Evolutionary conservation across 2,329 filamentous ascomycete genomes (phyloP), one percentile per base, ranked within the genome.

Genomic region (Beauveria caledonica): DNA sequence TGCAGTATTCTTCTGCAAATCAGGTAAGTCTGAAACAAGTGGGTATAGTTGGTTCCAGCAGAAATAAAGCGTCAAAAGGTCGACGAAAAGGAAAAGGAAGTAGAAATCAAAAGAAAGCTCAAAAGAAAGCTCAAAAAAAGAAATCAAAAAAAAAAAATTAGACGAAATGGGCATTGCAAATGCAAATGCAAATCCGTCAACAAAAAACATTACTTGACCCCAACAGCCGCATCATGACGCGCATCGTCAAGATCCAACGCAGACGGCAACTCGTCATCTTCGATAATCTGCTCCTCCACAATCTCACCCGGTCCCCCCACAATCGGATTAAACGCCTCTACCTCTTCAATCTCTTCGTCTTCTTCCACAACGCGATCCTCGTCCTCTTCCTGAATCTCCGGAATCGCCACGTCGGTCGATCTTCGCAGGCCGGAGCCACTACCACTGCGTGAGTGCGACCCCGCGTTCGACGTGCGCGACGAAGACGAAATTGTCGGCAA

Each of bases 351-450:
- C 3, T 81, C 79, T 33, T 80, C 76, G 23, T 77, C 76, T 15
- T 75, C 75, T 25, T 86, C 84, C 39, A 86, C 84, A 6, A 46
- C 27, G 13, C 27, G 23, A 27, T 75, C 74, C 33, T 86, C 84
- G 36, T 86, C 84, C 64, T 84, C 84, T 64, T 87, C 85, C 63
- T 86, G 80, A 29, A 60, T 60, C 5, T 50, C 58, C 5, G 58
- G 58, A 39, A 88, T 87, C n/a, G 86, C 86, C 58, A 90, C 86
- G 73, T 92, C 89, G 9, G 85, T 86, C 59, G 88, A 92, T 25
- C 86, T 77, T 29, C 89, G 78, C 55, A 86, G 73, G 0, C 80
- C 82, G 25, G 77, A 83, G 3, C 85, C 81, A 66, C 88, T 91
- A 1, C 81, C 81, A 72, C 77, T 86, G 61, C 81, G 79, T 72